A percentile compares a stretch with the other conserved stretches of the same genome.
Evolutionary conservation across 176 grass and related monocot genomes (phyloP).

Genomic region (Rhipidocladum racemiflorum): DNA sequence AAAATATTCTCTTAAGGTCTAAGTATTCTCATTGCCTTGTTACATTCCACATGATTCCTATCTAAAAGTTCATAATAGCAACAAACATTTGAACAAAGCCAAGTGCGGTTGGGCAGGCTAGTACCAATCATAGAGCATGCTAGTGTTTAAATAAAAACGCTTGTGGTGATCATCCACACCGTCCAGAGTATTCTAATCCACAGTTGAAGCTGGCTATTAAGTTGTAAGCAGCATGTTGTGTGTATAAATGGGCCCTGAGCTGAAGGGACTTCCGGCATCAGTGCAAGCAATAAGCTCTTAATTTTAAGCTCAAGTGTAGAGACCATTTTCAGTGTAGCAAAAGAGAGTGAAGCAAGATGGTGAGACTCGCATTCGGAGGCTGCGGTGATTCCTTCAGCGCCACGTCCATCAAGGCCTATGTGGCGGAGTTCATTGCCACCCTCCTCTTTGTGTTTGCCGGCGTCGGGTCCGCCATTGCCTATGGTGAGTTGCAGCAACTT

Average conservation of each 20-base stretch:
- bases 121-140: slow-evolving; percentile 33
- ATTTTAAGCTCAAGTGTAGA: background rate
- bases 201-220: slow-evolving; percentile 25
- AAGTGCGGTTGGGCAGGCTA: slow-evolving; percentile 59
- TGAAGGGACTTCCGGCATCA: slow-evolving; percentile 20
- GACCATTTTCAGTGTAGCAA: background rate
- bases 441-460: no score
- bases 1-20: slow-evolving; percentile 13
- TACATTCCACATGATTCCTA: background rate
- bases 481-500: background rate
- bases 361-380: slow-evolving; percentile 51
- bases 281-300: background rate
- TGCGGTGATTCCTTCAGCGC: no score
- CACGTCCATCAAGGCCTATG: no score
- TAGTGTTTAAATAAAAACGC: slow-evolving; percentile 23
- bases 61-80: slow-evolving; percentile 11
- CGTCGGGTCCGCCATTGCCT: no score
- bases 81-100: slow-evolving; percentile 40
- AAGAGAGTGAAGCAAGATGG: slow-evolving; percentile 55
- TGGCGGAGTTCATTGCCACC: no score
- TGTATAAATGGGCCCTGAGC: slow-evolving; percentile 53
- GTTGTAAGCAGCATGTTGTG: background rate
- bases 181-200: slow-evolving; percentile 54
- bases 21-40: background rate
- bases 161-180: slow-evolving; percentile 38